Conservation (phyloP, 164 flowering plant species). For the Stephania japonica region DNA sequence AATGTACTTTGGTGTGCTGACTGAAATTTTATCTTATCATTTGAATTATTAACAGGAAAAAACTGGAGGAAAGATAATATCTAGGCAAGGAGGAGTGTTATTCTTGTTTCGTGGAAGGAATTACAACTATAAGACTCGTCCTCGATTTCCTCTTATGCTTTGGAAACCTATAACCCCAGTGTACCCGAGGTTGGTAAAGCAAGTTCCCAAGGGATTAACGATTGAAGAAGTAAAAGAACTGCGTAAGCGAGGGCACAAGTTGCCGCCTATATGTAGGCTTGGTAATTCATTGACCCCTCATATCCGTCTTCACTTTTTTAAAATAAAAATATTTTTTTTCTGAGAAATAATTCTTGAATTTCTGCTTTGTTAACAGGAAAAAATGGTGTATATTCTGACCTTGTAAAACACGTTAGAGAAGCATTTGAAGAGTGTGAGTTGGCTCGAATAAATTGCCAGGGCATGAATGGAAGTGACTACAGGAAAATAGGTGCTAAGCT, state of each 20-base stretch:
- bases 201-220: conserved; percentile 70
- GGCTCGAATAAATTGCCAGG: conserved; percentile 75
- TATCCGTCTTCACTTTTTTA: not conserved
- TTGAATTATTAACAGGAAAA: conserved; percentile 50
- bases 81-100: conserved; percentile 62
- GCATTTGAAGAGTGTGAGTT: conserved; percentile 94
- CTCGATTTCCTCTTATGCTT: conserved; percentile 83
- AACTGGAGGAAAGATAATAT: conserved; percentile 84
- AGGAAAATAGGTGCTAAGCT: conserved; percentile 85
- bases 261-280: conserved; percentile 82
- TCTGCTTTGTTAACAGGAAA: conserved; percentile 31
- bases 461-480: conserved; percentile 73
- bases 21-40: not conserved
- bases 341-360: not conserved
- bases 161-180: conserved; percentile 91
- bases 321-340: not conserved
- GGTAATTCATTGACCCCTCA: conserved; percentile 34
- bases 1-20: not conserved
- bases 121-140: conserved; percentile 73
- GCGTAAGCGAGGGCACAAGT: conserved; percentile 64
- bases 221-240: conserved; percentile 67
- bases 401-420: conserved; percentile 63
- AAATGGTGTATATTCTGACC: conserved; percentile 70
- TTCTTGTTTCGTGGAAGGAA: conserved; percentile 92
- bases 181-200: conserved; percentile 69